Conservation (phyloP, 371 early-diverging fungal genomes). For the Mucor circinelloides region DNA sequence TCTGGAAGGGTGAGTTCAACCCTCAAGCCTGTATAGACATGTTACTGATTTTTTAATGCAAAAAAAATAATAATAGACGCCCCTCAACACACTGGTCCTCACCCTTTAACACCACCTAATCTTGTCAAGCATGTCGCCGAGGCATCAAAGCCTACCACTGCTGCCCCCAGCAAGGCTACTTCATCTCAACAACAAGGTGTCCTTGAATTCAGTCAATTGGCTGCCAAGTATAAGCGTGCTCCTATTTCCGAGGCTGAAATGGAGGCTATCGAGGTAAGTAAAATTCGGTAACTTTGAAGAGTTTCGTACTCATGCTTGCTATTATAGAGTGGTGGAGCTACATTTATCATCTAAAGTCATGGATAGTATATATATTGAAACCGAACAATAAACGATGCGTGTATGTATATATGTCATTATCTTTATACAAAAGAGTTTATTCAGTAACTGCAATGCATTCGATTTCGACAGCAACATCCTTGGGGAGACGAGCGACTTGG, state of each 20-base stretch:
- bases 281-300: background rate
- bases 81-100: constrained; percentile 45
- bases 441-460: constrained; percentile 78
- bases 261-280: constrained; percentile 51
- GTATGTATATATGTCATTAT: background rate
- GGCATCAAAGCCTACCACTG: constrained; percentile 5
- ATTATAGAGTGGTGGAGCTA: constrained; percentile 44
- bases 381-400: background rate
- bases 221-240: constrained; percentile 40
- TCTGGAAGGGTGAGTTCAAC: constrained; percentile 48
- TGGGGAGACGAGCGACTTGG: constrained; percentile 89
- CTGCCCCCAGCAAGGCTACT: constrained; percentile 17
- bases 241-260: constrained; percentile 49
- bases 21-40: background rate
- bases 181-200: constrained; percentile 16
- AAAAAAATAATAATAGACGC: constrained; percentile 22
- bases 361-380: background rate
- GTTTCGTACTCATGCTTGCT: background rate
- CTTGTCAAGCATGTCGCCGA: constrained; percentile 51
- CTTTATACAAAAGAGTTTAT: constrained; percentile 2
- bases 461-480: constrained; percentile 89
- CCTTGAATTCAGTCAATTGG: constrained; percentile 43
- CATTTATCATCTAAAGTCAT: constrained; percentile 21
- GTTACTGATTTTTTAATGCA: background rate
- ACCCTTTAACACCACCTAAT: constrained; percentile 51